These are phyloP conservation scores for Globisporangium heterothallicum DNA, from an alignment of 352 stramenopile genomes.

Conservation along the genomic window DNA sequence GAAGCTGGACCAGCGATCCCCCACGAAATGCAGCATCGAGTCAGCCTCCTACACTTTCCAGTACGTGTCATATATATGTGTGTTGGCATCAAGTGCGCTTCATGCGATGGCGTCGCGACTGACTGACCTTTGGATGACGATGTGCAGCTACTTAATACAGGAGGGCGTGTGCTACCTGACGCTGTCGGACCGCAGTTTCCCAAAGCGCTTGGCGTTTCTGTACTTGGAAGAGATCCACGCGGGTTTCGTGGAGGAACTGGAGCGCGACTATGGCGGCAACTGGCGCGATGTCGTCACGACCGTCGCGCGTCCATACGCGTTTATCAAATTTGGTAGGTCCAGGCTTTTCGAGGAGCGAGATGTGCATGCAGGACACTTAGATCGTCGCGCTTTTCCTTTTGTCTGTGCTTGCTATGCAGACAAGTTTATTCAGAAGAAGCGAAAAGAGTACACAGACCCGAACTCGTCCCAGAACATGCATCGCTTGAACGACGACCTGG, in stretches of 20 bases:
- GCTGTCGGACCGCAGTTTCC: slow-evolving; percentile 94
- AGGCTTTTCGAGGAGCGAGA: too few species aligned
- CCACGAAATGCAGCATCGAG: slow-evolving; percentile 93
- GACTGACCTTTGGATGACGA: slow-evolving; percentile 1
- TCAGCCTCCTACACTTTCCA: slow-evolving; percentile 90
- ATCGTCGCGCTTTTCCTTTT: too few species aligned
- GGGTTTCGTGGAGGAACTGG: slow-evolving; percentile 93
- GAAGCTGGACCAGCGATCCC: slow-evolving; percentile 85
- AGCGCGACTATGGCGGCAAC: slow-evolving; percentile 87
- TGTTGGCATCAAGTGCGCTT: too few species aligned
- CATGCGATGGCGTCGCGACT: too few species aligned
- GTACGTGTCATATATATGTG: slow-evolving; percentile 39
- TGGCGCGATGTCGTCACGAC: slow-evolving; percentile 93
- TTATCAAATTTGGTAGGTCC: slow-evolving; percentile 97
- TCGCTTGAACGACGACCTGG: slow-evolving; percentile 96
- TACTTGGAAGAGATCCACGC: slow-evolving; percentile 96
- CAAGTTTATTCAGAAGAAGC: slow-evolving; percentile 97
- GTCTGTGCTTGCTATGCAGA: slow-evolving; percentile 36
- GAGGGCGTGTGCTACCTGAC: slow-evolving; percentile 97
- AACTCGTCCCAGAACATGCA: slow-evolving; percentile 94
- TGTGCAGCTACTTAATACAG: slow-evolving; percentile 93
- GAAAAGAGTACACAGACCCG: slow-evolving; percentile 96
- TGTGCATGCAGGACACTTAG: too few species aligned
- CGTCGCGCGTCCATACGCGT: slow-evolving; percentile 96
- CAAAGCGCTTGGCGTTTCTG: slow-evolving; percentile 96